Base-by-base conservation (phyloP, 1,284 basidiomycete species). In the Heimioporus punctisporus region DNA sequence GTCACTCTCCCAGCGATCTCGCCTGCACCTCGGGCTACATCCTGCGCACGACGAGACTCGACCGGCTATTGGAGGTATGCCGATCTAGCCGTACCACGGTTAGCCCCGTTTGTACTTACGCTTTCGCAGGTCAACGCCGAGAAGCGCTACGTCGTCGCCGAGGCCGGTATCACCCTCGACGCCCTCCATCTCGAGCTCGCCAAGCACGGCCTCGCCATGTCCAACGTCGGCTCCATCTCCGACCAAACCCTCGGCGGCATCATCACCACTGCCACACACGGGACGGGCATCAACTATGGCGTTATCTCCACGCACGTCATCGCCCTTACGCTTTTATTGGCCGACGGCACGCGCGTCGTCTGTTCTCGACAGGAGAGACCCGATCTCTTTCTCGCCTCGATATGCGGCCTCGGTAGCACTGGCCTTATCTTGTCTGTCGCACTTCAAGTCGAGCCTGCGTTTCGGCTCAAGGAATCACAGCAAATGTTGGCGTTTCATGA, bases 221-320 rank as follows among this genome's bases (percentile, higher is more conserved):
- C 84, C 66, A 97, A 95, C 72, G 81, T 98, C 58, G 97, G 97
- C 41, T 97, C 95, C 41, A 98, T 99, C 69, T 97, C 94, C 40
- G 95, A 98, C 72, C 97, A 98, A 73, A 95, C 95, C 4, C 82
- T 99, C 59, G 96, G 84, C n/a, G 97, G 97, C 31, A 85, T 96
- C 60, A 83, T 99, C 66, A 90, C 95, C 12, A 99, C 97, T 43
- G 95, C 95, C 5, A 96, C 96, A 0, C 97, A 99, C 76, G 97
- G 97, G 48, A 89, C 92, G 4, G 97, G 97, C 31, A 79, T 92
- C 58, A 66, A 76, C 42, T 96, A 86, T 72, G 87, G 88, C 52
- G 91, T 95, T 60, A 82, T 99, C 55, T 95, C 93, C 6, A 89
- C 88, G 6, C 84, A 91, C 63, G 93, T 97, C 40, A 80, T 84